These are phyloP conservation scores for Microcos paniculata DNA, from an alignment of 345 rosid species.

Conservation along the genomic window DNA sequence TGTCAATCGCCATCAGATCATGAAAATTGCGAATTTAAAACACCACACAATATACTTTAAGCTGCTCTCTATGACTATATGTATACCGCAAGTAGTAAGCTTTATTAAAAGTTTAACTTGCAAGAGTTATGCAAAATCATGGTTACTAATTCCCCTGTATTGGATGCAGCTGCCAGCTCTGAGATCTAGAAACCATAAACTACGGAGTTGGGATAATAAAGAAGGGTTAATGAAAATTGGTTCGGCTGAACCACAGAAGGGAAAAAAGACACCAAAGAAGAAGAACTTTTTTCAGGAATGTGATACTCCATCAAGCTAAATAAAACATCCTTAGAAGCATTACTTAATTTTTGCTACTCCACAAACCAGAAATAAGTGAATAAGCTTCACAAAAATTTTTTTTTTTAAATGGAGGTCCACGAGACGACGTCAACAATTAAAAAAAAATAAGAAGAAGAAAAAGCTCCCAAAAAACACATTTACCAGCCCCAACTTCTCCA, in stretches of 20 bases:
- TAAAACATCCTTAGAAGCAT: conserved; percentile 10
- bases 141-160: conserved; percentile 17
- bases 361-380: not conserved
- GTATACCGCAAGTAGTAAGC: not conserved
- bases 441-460: too few relatives aligned
- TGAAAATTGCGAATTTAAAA: not conserved
- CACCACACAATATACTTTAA: conserved; percentile 2
- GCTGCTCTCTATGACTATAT: not conserved
- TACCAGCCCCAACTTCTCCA: not conserved
- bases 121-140: conserved; percentile 15
- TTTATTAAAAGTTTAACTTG: not conserved
- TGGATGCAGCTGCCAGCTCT: conserved; percentile 21
- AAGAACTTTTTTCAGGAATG: not conserved
- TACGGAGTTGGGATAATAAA: conserved; percentile 2
- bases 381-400: not conserved
- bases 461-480: not conserved
- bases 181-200: conserved; percentile 21
- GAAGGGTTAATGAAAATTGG: not conserved
- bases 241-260: conserved; percentile 11
- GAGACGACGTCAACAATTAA: not conserved
- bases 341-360: not conserved
- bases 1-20: conserved; percentile 10
- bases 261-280: not conserved
- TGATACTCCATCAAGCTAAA: conserved; percentile 8
- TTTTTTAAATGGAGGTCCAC: not conserved